Evolutionary conservation across 768 basidiomycete genomes (phyloP).

Genomic region (Lentinula raphanica): DNA sequence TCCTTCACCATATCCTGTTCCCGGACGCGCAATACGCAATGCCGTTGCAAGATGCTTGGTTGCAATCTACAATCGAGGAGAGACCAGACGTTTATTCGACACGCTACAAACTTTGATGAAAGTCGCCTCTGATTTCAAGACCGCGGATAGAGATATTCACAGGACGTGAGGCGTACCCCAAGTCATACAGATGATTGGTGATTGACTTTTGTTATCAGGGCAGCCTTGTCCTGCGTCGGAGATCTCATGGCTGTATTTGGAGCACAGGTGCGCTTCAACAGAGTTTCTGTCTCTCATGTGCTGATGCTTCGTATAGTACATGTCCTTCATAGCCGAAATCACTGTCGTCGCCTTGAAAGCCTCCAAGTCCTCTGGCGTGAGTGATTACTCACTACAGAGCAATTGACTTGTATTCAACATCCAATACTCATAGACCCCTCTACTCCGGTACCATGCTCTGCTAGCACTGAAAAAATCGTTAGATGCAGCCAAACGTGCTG

Average conservation of each 20-base stretch:
- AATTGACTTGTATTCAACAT: slow-evolving; percentile 1
- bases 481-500: slow-evolving; percentile 73
- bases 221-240: slow-evolving; percentile 81
- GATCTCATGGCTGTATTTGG: slow-evolving; percentile 86
- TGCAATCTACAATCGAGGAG: slow-evolving; percentile 69
- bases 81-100: slow-evolving; percentile 83
- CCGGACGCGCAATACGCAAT: slow-evolving; percentile 82
- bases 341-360: slow-evolving; percentile 59
- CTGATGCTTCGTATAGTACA: slow-evolving; percentile 52
- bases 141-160: slow-evolving; percentile 52
- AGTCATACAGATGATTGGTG: neutral
- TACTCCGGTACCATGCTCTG: slow-evolving; percentile 80
- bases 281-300: neutral
- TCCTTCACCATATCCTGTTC: slow-evolving; percentile 64
- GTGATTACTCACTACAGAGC: slow-evolving; percentile 22
- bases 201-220: slow-evolving; percentile 36
- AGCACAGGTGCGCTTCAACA: slow-evolving; percentile 56
- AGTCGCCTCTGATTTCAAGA: slow-evolving; percentile 68
- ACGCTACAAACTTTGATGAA: slow-evolving; percentile 74
- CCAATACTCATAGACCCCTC: slow-evolving; percentile 49
- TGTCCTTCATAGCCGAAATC: slow-evolving; percentile 94
- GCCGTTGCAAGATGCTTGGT: slow-evolving; percentile 75
- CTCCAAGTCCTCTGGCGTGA: slow-evolving; percentile 65
- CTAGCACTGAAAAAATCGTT: slow-evolving; percentile 74
- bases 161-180: slow-evolving; percentile 55